Evolutionary conservation across 148 eudicot genomes (phyloP), one percentile per base, ranked within the genome.

Genomic region (Silene latifolia): DNA sequence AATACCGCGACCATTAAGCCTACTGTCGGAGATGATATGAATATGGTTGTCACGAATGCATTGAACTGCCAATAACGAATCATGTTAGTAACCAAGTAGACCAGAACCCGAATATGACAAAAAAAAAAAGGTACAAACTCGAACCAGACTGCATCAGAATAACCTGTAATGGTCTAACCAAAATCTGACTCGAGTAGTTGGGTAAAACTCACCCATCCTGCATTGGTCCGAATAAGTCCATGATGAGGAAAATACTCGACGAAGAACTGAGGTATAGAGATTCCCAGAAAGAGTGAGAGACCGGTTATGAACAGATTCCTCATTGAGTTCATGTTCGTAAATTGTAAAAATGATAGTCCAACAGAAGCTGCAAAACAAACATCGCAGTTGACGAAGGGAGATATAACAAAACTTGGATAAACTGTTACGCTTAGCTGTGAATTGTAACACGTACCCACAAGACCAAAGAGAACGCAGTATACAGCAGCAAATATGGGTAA

Each of bases 241-340:
- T 81, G 83, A 67, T 81, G 89, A 54, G 84, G 67, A 64, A 79
- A 86, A 74, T 95, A 95, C 12, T 87, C 92, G 9, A 76, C 73
- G 58, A 95, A 95, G 78, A 85, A 89, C 21, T 95, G 99, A 48
- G 99, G 99, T 59, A 95, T 89, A 3, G 99, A 96, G 65, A 96
- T 86, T 61, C 99, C 99, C 19, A 96, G 93, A 87, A 96, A 96
- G 65, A 96, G 95, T 2, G 99, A 92, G 39, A 96, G 82, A 32
- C 99, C 99, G 0, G 90, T 96, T 74, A 96, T 96, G 23, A 91
- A 68, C 24, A 96, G 92, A 82, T 92, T 96, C 82, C 99, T 90
- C 99, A 96, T 96, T 20, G 93, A 96, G 77, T 96, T 96, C 99
- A 92, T 90, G 83, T 96, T 96, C 4, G 99, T 96, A 85, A 96